Evolutionary conservation across 1,284 basidiomycete species (phyloP), one percentile per base, ranked within the genome.

Genomic region (Anthracocystis walkeri): DNA sequence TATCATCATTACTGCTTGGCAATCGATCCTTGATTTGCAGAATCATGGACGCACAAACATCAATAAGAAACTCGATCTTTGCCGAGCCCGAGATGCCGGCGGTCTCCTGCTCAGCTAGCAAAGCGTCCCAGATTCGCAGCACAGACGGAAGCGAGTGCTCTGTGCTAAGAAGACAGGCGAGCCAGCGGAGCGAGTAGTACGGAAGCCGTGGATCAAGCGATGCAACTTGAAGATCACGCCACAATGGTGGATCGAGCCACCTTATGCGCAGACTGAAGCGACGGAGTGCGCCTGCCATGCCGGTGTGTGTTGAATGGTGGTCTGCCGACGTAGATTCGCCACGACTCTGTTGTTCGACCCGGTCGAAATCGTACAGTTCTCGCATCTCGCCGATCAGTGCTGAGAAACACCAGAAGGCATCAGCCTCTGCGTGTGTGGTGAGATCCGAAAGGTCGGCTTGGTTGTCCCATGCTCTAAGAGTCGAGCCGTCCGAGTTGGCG

Each of bases 391-490:
- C 83, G 31, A 84, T 63, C 40, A 85, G 46, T 11, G 71, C 57
- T 2, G 82, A 83, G 46, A 84, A 85, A 65, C 81, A 83, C 83
- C 83, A 85, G 64, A 85, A 84, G 1, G 82, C 80, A 46, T 85
- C 83, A 2, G 83, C 83, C 49, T 85, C 83, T 35, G 71, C 70
- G 38, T 77, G 74, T 16, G 62, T 58, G 20, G 57, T 69, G 29
- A 54, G 54, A 23, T 72, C 59, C 6, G 63, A 51, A 2, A 69
- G 61, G 42, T 72, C 68, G 50, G 40, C 27, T 41, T 63, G 41
- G 23, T 67, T 65, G 59, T 66, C 63, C 65, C 66, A 72, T 0
- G 58, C 18, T 33, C 51, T 48, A 1, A 50, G 33, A 11, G 12
- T 16, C 10, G 58, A 35, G 35, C 44, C 49, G 11, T 53, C 7